Evolutionary conservation across 2,329 filamentous ascomycete species (phyloP), one percentile per base, ranked within the genome.

Genomic region (Elsinoe ampelina): DNA sequence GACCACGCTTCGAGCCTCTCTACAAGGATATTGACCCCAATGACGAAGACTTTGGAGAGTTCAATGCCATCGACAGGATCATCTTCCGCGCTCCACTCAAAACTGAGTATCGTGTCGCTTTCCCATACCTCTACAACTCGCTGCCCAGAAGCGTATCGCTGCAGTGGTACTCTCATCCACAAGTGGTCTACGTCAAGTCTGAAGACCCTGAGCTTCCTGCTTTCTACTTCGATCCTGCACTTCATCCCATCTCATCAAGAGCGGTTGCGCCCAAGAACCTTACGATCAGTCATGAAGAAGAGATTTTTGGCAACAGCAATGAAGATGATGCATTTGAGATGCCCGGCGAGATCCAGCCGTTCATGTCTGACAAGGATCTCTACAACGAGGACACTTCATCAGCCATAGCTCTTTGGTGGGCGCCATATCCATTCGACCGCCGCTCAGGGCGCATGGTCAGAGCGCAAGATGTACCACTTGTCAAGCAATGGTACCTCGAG

Each of bases 21-120:
- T 98, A 96, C 78, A 98, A 98, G 73, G 93, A 98, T 65, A 91
- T 98, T 60, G 91, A 98, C 70, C 93, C 93, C 1, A 98, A 98
- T 65, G 92, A 97, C 64, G 93, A 98, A 71, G 93, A 98, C 68
- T 98, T 98, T 72, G 93, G 93, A 72, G 93, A 98, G 72, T 98
- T 98, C 79, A 98, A 98, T 68, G 93, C 93, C 34, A 98, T 98
- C 65, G 93, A 98, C 67, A 89, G 95, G 64, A 98, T 98, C 72
- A 98, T 98, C 63, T 98, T 98, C 79, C 87, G 93, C 62, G 86
- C 87, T 47, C 91, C 92, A 0, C 95, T 97, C 62, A 84, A 92
- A 63, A 98, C 92, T 7, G 93, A 98, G 72, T 96, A 95, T 67
- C 84, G 92, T 45, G 93, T 98, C 42, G 90, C 90, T 0, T 97